A percentile compares a stretch with the other conserved stretches of the same genome.
Conservation (phyloP, 73 alveolate genomes). For the Symbiodinium pilosum region DNA sequence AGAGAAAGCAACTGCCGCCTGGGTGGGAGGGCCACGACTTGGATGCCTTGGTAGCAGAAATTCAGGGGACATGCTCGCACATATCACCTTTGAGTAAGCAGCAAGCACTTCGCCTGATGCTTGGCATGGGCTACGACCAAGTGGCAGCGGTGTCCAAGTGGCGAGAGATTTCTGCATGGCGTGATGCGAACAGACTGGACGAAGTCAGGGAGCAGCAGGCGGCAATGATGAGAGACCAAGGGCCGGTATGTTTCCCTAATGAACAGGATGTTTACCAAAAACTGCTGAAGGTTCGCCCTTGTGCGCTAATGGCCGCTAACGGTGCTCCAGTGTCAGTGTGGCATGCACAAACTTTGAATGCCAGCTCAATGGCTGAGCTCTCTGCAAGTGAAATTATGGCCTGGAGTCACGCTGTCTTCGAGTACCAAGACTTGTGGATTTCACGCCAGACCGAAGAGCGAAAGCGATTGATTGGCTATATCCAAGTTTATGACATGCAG, state of each 20-base stretch:
- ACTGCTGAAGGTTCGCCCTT: conserved; percentile 59
- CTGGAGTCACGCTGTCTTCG: conserved; percentile 90
- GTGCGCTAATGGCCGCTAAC: conserved; percentile 37
- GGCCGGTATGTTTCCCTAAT: conserved; percentile 9
- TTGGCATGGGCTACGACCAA: conserved; percentile 87
- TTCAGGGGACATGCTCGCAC: conserved; percentile 41
- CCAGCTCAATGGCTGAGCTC: background rate
- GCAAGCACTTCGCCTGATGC: conserved; percentile 52
- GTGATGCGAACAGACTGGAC: conserved; percentile 26
- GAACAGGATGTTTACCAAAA: conserved; percentile 6
- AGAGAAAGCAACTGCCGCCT: conserved; percentile 31
- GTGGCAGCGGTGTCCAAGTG: conserved; percentile 65
- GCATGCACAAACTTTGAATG: conserved; percentile 43
- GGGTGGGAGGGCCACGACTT: background rate
- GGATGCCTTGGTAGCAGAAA: conserved; percentile 27
- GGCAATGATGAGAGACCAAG: background rate
- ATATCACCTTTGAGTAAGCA: conserved; percentile 7
- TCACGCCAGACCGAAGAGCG: conserved; percentile 39
- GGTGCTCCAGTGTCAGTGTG: conserved; percentile 88
- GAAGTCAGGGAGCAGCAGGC: conserved; percentile 22
- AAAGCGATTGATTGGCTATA: conserved; percentile 34
- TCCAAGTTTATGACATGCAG: conserved; percentile 81
- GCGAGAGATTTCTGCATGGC: conserved; percentile 61
- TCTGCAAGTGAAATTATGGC: background rate
- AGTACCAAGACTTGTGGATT: conserved; percentile 67